Evolutionary conservation across 805 yeast genomes (phyloP), one percentile per base, ranked within the genome.

Genomic region (Yarrowia divulgata): DNA sequence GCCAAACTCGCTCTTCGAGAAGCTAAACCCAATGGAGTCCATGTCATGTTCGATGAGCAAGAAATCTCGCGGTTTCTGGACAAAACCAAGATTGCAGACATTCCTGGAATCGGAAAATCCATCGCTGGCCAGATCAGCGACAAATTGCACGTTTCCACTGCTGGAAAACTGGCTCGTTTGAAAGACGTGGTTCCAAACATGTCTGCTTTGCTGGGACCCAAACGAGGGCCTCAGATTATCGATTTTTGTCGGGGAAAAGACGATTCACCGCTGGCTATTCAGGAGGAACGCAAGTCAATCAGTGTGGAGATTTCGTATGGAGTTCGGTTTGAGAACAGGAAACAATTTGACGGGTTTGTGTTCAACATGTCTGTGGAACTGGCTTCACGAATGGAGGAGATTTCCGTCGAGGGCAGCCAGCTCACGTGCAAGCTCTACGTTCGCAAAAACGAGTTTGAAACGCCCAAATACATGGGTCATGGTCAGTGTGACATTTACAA

Each of bases 261-360:
- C 77, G 79, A 81, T 57, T 85, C 90, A 0, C 83, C 83, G 64
- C 86, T 85, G 46, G 80, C 86, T 79, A 67, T 69, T 57, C 62
- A 70, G 13, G 71, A 69, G 81, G 74, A 74, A 13, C 81, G 97
- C 35, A 92, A 91, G 73, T 85, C 95, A 0, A 84, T 94, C 0
- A 91, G 97, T 0, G 90, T 93, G 4, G 98, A 94, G 75, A 89
- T 94, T 35, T 91, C 92, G 71, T 94, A 92, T 89, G 98, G 97
- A 0, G 90, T 94, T 0, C 76, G 98, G 60, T 90, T 93, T 72
- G 84, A 86, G 40, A 80, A 80, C 0, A 80, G 84, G 39, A 76
- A 78, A 0, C 91, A 94, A 74, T 85, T 89, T 32, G 93, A 89
- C 71, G 72, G 69, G 5, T 95, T 94, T 74, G 75, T 91, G 10